Percentiles rank a stretch among this genome's conserved stretches.
Conservation (phyloP, 805 yeast genomes). For the Candida parachauliodes region DNA sequence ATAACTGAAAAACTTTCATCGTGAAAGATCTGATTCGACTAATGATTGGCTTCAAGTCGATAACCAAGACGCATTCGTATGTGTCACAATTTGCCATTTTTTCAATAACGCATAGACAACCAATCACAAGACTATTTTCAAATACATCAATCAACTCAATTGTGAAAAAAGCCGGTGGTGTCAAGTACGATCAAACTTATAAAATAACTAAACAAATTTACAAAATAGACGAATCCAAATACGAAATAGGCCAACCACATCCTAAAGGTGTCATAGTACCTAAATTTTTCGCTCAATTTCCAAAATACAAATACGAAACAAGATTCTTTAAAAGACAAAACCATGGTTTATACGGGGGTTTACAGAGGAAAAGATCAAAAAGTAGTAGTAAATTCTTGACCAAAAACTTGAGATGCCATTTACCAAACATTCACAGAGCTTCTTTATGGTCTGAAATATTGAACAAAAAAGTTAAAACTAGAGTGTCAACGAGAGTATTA, state of each 20-base stretch:
- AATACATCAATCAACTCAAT: conserved; percentile 4
- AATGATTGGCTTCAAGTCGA: not conserved
- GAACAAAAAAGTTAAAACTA: conserved; percentile 50
- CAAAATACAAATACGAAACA: conserved; percentile 56
- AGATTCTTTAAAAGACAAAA: conserved; percentile 77
- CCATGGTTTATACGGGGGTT: conserved; percentile 88
- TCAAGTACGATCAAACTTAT: conserved; percentile 30
- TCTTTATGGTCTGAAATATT: conserved; percentile 83
- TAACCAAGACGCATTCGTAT: conserved; percentile 3
- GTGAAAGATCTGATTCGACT: too few species aligned
- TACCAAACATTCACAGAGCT: conserved; percentile 76
- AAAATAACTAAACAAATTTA: conserved; percentile 38
- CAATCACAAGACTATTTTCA: conserved; percentile 7
- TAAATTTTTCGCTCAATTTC: conserved; percentile 17
- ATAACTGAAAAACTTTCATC: too few species aligned
- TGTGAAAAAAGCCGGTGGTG: conserved; percentile 6
- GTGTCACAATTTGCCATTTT: too few species aligned
- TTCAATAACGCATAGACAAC: too few species aligned
- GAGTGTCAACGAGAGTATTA: conserved; percentile 75
- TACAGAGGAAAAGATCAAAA: conserved; percentile 72
- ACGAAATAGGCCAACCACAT: conserved; percentile 35
- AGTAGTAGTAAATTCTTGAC: conserved; percentile 74
- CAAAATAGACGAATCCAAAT: conserved; percentile 32
- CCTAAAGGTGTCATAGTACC: conserved; percentile 26
- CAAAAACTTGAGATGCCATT: conserved; percentile 69